These are phyloP conservation scores for Eucalyptus curtisii DNA, from an alignment of 345 rosid genomes.

Conservation along the genomic window DNA sequence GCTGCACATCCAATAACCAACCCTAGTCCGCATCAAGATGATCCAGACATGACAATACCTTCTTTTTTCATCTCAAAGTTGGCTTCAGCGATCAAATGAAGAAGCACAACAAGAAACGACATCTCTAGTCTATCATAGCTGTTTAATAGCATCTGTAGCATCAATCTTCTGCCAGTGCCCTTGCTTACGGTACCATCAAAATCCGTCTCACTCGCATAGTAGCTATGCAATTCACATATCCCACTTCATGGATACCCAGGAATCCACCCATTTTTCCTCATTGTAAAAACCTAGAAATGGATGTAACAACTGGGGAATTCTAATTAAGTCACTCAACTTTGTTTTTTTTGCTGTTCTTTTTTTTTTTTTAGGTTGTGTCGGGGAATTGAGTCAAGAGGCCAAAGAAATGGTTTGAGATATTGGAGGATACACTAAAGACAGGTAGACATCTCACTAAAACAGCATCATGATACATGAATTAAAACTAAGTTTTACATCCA, in stretches of 20 bases:
- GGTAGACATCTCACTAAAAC: not conserved
- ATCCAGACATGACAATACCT: not conserved
- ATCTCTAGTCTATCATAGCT: not conserved
- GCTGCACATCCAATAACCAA: not conserved
- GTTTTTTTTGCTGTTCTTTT: not conserved
- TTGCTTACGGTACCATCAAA: not conserved
- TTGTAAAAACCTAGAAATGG: not conserved
- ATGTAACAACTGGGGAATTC: not conserved
- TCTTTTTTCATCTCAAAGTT: not conserved
- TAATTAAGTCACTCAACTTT: not conserved
- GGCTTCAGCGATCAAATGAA: not conserved
- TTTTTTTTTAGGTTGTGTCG: not conserved
- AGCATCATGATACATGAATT: not conserved
- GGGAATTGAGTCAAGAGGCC: not conserved
- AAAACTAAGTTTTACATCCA: not conserved
- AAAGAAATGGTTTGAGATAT: not conserved
- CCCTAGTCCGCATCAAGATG: not conserved
- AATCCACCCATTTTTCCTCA: not conserved
- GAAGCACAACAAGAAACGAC: not conserved
- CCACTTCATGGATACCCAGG: not conserved
- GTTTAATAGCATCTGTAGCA: not conserved
- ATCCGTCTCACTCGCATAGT: not conserved
- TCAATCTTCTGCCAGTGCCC: not conserved
- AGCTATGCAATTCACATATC: not conserved
- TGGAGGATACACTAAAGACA: not conserved